phyloP scores from a whole-genome alignment of 257 asterid species.

The Solanum bukasovii region DNA sequence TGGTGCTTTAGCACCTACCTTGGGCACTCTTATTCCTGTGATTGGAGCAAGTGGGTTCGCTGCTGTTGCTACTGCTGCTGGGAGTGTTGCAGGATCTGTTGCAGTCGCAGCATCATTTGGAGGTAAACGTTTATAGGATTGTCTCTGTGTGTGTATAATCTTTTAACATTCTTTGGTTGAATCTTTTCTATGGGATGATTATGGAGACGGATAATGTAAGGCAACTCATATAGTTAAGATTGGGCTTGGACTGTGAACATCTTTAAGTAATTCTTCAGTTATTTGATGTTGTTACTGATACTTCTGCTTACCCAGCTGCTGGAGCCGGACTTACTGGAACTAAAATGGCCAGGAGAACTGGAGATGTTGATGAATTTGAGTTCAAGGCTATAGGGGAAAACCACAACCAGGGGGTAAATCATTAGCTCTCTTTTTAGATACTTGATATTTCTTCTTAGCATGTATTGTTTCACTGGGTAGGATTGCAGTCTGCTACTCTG shows the following conservation, averaged over 20 bases:
- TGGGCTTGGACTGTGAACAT: neutral
- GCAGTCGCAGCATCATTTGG: constrained; percentile 99
- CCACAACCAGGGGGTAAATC: constrained; percentile 91
- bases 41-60: constrained; percentile 96
- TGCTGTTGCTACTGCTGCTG: constrained; percentile 92
- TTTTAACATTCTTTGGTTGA: neutral
- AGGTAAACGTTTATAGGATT: constrained; percentile 23
- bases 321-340: constrained; percentile 98
- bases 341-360: constrained; percentile 91
- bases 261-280: neutral
- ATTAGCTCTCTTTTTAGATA: neutral
- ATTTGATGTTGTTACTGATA: neutral
- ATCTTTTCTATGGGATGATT: neutral
- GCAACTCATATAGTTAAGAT: neutral
- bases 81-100: constrained; percentile 94
- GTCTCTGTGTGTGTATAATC: neutral
- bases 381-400: constrained; percentile 78
- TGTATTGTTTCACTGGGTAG: constrained; percentile 4
- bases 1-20: constrained; percentile 84
- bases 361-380: constrained; percentile 92
- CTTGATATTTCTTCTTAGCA: neutral
- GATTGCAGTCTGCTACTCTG: neutral
- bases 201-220: neutral
- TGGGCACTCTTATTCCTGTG: constrained; percentile 79
- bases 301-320: constrained; percentile 51